phyloP scores from a whole-genome alignment of 2,329 filamentous ascomycete genomes.

The Calonectria naviculata region DNA sequence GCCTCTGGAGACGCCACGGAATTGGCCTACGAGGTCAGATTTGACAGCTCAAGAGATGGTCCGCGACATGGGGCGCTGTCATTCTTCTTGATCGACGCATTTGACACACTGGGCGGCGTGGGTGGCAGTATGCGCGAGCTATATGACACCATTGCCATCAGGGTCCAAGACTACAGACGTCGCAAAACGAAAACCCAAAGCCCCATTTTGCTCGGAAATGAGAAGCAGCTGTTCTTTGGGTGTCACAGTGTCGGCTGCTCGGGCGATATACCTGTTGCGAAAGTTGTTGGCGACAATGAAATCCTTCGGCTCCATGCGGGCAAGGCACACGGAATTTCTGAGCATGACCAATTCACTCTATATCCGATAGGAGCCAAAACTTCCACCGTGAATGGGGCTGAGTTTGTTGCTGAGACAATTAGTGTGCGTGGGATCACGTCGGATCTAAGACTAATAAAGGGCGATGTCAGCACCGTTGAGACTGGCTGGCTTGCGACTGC shows the following conservation, averaged over 20 bases:
- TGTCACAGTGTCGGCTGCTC: not conserved
- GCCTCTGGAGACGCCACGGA: conserved; percentile 22
- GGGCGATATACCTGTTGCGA: not conserved
- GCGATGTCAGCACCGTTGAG: not conserved
- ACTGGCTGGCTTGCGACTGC: not conserved
- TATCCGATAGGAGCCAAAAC: not conserved
- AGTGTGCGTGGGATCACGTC: not conserved
- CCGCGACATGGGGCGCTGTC: conserved; percentile 2
- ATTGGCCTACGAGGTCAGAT: not conserved
- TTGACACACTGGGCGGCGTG: not conserved
- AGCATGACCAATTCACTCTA: conserved; percentile 18
- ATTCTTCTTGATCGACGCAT: not conserved
- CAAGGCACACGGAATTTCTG: conserved; percentile 13
- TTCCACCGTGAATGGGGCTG: not conserved
- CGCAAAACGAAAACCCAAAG: not conserved
- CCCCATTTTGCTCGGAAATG: conserved; percentile 21
- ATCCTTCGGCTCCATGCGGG: conserved; percentile 13
- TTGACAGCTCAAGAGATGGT: not conserved
- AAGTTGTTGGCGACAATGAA: not conserved
- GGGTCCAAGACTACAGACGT: not conserved
- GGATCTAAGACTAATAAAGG: not conserved
- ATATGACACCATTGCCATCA: conserved; percentile 10
- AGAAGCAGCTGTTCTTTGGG: conserved; percentile 26
- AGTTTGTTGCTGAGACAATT: not conserved
- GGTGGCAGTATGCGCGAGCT: not conserved